Conservation (phyloP, 1,284 basidiomycete genomes). For the Cystobasidium pallidum region DNA sequence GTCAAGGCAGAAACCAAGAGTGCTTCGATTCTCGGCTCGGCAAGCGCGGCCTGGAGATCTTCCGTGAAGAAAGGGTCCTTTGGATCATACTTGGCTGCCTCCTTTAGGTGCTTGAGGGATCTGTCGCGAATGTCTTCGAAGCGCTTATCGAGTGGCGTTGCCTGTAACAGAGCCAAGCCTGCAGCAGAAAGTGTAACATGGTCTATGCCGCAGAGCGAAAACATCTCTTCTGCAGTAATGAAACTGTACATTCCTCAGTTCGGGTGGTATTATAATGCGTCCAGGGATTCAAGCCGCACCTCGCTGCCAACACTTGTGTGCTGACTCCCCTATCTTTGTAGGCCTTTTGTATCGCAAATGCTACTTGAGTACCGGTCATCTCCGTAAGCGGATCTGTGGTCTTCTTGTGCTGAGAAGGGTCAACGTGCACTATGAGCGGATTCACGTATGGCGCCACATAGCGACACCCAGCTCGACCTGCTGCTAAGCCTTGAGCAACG, state of each 20-base stretch:
- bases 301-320: constrained; percentile 52
- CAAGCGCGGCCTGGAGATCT: constrained; percentile 46
- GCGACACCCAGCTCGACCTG: constrained; percentile 52
- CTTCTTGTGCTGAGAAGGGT: constrained; percentile 46
- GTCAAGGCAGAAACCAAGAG: constrained; percentile 49
- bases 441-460: constrained; percentile 55
- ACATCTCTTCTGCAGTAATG: constrained; percentile 49
- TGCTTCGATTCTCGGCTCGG: constrained; percentile 41
- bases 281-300: constrained; percentile 44
- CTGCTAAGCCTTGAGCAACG: constrained; percentile 54
- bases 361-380: constrained; percentile 49
- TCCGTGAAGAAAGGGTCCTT: constrained; percentile 38
- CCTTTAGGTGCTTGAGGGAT: constrained; percentile 47
- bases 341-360: constrained; percentile 49
- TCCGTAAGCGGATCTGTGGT: constrained; percentile 49
- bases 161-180: constrained; percentile 46
- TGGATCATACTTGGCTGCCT: constrained; percentile 10
- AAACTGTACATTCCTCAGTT: constrained; percentile 39
- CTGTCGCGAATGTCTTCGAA: constrained; percentile 45
- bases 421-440: constrained; percentile 55
- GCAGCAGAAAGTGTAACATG: constrained; percentile 50
- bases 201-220: constrained; percentile 49
- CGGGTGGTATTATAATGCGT: background rate
- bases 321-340: constrained; percentile 41
- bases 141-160: constrained; percentile 44